Evolutionary conservation across 176 grass and related monocot species (phyloP).

Genomic region (Eragrostis curvula): DNA sequence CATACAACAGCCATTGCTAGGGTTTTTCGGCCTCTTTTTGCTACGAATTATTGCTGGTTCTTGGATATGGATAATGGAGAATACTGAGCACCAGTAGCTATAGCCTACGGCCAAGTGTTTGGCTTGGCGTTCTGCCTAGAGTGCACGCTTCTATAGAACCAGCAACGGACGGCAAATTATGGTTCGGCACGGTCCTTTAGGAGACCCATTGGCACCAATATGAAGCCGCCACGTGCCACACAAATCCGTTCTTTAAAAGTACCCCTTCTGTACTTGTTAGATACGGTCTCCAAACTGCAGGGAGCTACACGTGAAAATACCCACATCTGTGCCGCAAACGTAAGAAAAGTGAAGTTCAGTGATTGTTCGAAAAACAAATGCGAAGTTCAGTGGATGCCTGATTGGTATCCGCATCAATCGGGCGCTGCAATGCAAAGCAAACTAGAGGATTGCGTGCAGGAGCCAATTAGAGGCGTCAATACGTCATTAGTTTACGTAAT

Average conservation of each 20-base stretch:
- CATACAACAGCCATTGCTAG: neutral
- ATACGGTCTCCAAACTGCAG: neutral
- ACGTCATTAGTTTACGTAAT: neutral
- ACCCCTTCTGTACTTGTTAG: neutral
- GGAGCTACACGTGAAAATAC: neutral
- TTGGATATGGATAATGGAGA: constrained; percentile 18
- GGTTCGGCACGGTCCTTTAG: constrained; percentile 22
- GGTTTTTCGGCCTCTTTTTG: neutral
- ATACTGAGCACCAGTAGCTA: neutral
- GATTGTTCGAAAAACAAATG: neutral
- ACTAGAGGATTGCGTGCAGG: neutral
- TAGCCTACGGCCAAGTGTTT: constrained; percentile 5
- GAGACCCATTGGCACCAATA: neutral
- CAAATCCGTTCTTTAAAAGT: neutral
- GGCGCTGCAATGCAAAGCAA: neutral
- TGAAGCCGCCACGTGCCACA: neutral
- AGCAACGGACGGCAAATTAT: neutral
- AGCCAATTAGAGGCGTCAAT: neutral
- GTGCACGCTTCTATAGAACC: neutral
- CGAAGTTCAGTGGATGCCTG: neutral
- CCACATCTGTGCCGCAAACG: neutral
- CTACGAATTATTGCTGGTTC: neutral
- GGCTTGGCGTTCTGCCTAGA: neutral
- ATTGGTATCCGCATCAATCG: neutral
- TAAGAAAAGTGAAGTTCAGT: neutral